Evolutionary conservation across 306 rosid species (phyloP).

Genomic region (Castanea mollissima): DNA sequence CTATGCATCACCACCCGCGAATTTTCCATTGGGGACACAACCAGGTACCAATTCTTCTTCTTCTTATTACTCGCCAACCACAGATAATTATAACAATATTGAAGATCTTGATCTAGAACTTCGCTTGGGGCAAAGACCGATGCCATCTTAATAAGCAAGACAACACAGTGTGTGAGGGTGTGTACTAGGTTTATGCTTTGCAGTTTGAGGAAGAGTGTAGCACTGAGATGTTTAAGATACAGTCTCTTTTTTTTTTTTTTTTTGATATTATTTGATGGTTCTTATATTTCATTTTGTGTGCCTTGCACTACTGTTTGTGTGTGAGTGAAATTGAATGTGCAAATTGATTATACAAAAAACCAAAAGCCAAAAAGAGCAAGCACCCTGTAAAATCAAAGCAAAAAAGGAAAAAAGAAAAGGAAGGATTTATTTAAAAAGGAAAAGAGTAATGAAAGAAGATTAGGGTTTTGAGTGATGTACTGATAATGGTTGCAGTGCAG

Average conservation of each 20-base stretch:
- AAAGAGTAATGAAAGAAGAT: conserved; percentile 22
- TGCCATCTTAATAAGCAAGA: conserved; percentile 37
- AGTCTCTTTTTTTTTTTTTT: conserved; percentile 15
- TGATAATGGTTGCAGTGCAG: conserved; percentile 76
- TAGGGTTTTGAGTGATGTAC: conserved; percentile 49
- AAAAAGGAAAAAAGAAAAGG: neutral
- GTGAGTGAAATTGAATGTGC: conserved; percentile 23
- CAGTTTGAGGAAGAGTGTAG: conserved; percentile 17
- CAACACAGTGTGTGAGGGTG: neutral
- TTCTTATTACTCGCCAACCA: neutral
- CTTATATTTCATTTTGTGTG: conserved; percentile 13
- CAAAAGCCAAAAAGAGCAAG: conserved; percentile 19
- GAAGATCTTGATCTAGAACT: conserved; percentile 96
- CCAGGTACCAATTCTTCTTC: conserved; percentile 19
- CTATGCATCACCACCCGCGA: conserved; percentile 20
- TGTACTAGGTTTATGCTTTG: conserved; percentile 14
- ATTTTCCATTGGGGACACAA: conserved; percentile 15
- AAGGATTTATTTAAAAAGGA: conserved; percentile 11
- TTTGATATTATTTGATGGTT: neutral
- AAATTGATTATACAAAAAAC: conserved; percentile 12
- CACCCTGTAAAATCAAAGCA: conserved; percentile 18
- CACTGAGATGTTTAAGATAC: conserved; percentile 27
- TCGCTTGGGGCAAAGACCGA: conserved; percentile 67
- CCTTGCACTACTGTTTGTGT: conserved; percentile 18
- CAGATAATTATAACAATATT: conserved; percentile 2